phyloP scores from a whole-genome alignment of 1,284 basidiomycete genomes.

The Ganoderma multipileum region DNA sequence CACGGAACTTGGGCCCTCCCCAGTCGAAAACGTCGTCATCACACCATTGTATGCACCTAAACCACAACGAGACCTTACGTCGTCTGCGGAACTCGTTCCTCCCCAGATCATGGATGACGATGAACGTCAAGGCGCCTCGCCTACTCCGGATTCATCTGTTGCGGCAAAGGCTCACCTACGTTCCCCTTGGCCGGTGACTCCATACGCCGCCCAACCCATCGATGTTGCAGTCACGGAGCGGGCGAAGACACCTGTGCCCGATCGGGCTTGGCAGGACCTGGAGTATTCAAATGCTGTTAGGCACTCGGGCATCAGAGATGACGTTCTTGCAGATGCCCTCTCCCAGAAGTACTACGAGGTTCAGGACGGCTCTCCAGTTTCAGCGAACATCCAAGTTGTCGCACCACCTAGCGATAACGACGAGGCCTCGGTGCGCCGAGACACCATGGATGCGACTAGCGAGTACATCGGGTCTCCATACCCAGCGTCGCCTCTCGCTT shows the following conservation, averaged over 20 bases:
- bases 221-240: neutral
- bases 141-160: neutral
- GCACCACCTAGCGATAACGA: constrained; percentile 15
- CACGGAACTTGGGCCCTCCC: constrained; percentile 24
- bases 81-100: constrained; percentile 11
- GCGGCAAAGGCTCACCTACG: neutral
- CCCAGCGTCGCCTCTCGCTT: constrained; percentile 22
- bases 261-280: constrained; percentile 26
- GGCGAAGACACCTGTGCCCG: constrained; percentile 14
- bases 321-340: constrained; percentile 24
- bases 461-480: constrained; percentile 19
- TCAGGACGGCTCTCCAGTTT: constrained; percentile 11
- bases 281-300: constrained; percentile 29
- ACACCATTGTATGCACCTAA: constrained; percentile 20
- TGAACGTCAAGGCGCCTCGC: constrained; percentile 27
- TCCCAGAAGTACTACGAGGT: constrained; percentile 19
- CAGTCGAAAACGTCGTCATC: neutral
- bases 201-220: neutral
- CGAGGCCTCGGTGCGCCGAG: constrained; percentile 16
- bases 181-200: neutral
- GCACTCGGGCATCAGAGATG: constrained; percentile 23
- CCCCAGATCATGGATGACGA: constrained; percentile 22
- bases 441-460: constrained; percentile 14
- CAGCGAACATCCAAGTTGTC: constrained; percentile 13
- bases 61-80: constrained; percentile 1